A percentile compares a stretch with the other conserved stretches of the same genome.
phyloP scores from a whole-genome alignment of 2,329 filamentous ascomycete genomes.

The Beauveria scarabaeidicola region DNA sequence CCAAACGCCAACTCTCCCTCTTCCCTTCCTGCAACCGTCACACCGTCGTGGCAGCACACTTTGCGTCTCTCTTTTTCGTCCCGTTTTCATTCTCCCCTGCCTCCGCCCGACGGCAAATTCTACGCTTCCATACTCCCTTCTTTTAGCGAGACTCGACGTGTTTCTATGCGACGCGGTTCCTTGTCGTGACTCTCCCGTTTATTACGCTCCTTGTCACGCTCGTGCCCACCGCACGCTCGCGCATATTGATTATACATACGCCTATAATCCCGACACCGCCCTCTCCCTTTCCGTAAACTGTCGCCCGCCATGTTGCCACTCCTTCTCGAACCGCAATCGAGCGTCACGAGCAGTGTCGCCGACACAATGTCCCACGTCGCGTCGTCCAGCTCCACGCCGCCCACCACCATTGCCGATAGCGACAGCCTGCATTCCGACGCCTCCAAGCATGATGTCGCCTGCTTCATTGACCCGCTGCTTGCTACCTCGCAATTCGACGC shows the following conservation, averaged over 20 bases:
- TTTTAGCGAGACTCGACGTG: not conserved
- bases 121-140: not conserved
- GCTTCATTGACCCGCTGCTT: conserved; percentile 15
- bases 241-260: not conserved
- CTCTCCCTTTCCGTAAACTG: not conserved
- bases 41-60: not conserved
- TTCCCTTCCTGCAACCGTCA: not conserved
- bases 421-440: conserved; percentile 45
- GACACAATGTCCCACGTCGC: conserved; percentile 43
- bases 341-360: conserved; percentile 22
- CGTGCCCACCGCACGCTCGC: not conserved
- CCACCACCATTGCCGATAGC: conserved; percentile 53
- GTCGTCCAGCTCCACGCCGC: conserved; percentile 54
- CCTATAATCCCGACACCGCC: not conserved
- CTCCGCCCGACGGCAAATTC: not conserved
- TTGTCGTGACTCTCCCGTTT: not conserved
- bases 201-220: conserved; percentile 4
- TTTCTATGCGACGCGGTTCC: conserved; percentile 4
- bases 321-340: conserved; percentile 23
- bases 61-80: too few relatives aligned
- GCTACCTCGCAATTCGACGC: conserved; percentile 12
- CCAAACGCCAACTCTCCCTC: not conserved
- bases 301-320: conserved; percentile 21
- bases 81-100: not conserved
- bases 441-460: conserved; percentile 30